Base-by-base conservation (phyloP, 2,329 filamentous ascomycete species). In the Fusarium temperatum region DNA sequence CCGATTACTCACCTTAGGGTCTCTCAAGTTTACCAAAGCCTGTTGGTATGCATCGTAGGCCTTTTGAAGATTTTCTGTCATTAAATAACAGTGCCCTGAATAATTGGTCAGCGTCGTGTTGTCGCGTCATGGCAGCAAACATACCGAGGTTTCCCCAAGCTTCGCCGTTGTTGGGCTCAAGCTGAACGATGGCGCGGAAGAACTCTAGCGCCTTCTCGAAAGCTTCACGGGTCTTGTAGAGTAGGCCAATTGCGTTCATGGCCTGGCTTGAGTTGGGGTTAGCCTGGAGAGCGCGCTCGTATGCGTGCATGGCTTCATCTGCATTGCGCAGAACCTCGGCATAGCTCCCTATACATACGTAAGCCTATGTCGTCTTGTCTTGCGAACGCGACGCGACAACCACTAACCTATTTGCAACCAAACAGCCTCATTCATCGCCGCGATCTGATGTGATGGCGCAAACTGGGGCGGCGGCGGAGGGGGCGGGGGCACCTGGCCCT, bases 61-160 rank as follows among this genome's bases (percentile, higher is more conserved):
- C 80, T 98, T 95, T 83, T 98, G 96, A 39, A 98, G 85, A 79
- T 98, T 96, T 80, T 99, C 96, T 90, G 98, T 97, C 96, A 99
- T 99, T 32, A 99, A 87, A 81, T 96, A 97, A 84, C 96, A 98
- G 82, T 98, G 96, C n/a, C 96, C 94, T 96, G 76, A 20, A 50
- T 36, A 56, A 53, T 61, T 32, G 30, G 74, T 77, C 62, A 78
- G 70, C 54, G 41, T 61, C 66, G 54, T 48, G 55, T 60, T 36
- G 57, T 58, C 41, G 58, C 58, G 69, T 47, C 57, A n/a, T 26
- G 35, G 28, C 38, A 39, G 28, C 24, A 26, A 32, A 55, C 89
- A 74, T 87, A 96, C 94, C 96, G 36, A 98, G 87, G 81, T 95
- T 98, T 54, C 96, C 96, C 96, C 96, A 98, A 50, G 96, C 95